A percentile compares a stretch with the other conserved stretches of the same genome.
These are phyloP conservation scores for Eutrema heterophyllum DNA, from an alignment of 345 rosid species.

Conservation along the genomic window DNA sequence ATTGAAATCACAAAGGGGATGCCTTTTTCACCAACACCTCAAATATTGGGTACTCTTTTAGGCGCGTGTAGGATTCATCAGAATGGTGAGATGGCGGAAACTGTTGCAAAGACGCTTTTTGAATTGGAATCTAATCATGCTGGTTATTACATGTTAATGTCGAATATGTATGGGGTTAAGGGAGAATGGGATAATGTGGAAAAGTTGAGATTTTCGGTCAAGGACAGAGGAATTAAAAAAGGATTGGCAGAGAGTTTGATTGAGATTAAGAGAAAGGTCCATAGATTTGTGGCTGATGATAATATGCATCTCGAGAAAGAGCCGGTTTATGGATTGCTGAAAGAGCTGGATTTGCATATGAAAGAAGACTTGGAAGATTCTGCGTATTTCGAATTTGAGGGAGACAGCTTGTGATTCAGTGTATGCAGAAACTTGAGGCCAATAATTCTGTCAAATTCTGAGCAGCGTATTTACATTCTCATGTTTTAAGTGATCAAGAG, in stretches of 20 bases:
- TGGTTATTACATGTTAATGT: slow-evolving; percentile 47
- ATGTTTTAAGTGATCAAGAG: neutral
- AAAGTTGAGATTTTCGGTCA: slow-evolving; percentile 39
- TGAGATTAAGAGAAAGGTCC: slow-evolving; percentile 35
- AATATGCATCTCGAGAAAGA: slow-evolving; percentile 34
- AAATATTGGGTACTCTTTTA: slow-evolving; percentile 53
- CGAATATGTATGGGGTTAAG: slow-evolving; percentile 51
- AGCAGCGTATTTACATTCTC: neutral
- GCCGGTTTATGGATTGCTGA: slow-evolving; percentile 36
- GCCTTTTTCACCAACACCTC: slow-evolving; percentile 42
- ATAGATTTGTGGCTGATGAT: slow-evolving; percentile 48
- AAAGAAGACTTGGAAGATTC: slow-evolving; percentile 11
- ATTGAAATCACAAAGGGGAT: slow-evolving; percentile 33
- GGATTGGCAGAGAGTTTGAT: slow-evolving; percentile 39
- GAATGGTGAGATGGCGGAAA: slow-evolving; percentile 46
- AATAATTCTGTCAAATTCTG: neutral
- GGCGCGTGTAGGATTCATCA: slow-evolving; percentile 60
- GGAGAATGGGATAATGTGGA: slow-evolving; percentile 45
- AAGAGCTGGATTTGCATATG: slow-evolving; percentile 38
- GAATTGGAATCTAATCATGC: slow-evolving; percentile 47
- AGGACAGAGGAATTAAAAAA: slow-evolving; percentile 41
- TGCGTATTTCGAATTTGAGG: slow-evolving; percentile 6
- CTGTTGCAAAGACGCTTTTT: slow-evolving; percentile 41
- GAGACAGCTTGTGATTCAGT: slow-evolving; percentile 6
- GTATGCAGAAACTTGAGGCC: slow-evolving; percentile 11